A percentile compares a stretch with the other conserved stretches of the same genome.
phyloP scores from a whole-genome alignment of 768 basidiomycete species.

The Amanita exitialis region DNA sequence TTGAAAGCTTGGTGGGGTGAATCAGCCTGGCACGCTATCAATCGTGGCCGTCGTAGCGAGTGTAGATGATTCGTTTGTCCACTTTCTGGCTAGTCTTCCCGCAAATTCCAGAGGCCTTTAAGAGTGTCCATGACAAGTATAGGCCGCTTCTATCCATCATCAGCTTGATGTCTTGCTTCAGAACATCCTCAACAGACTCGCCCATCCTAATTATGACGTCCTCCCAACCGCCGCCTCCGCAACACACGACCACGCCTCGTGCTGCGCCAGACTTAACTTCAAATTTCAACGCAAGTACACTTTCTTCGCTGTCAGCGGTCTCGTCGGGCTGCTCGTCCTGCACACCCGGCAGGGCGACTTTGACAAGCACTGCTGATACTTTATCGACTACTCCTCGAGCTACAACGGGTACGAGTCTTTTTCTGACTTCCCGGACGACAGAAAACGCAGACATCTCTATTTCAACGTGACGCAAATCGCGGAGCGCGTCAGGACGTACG shows the following conservation, averaged over 20 bases:
- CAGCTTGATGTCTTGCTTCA: too few species aligned
- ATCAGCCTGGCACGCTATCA: too few species aligned
- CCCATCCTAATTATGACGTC: not conserved
- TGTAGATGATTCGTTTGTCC: too few species aligned
- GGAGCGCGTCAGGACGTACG: conserved; percentile 24
- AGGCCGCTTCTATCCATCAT: too few species aligned
- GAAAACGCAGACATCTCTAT: conserved; percentile 31
- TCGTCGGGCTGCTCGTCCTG: conserved; percentile 8
- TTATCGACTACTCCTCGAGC: conserved; percentile 4
- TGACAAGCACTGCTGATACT: conserved; percentile 9
- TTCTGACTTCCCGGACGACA: conserved; percentile 7
- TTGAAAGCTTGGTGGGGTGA: too few species aligned
- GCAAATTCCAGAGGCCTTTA: too few species aligned
- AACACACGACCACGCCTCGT: not conserved
- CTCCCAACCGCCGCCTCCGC: not conserved
- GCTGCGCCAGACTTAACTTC: not conserved
- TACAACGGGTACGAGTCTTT: conserved; percentile 13
- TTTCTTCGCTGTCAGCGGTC: not conserved
- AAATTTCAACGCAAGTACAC: not conserved
- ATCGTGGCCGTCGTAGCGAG: too few species aligned
- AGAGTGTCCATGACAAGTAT: too few species aligned
- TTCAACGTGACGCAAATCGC: conserved; percentile 38
- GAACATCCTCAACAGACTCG: not conserved
- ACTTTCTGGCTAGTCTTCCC: too few species aligned
- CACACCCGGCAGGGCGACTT: conserved; percentile 14